A percentile compares a stretch with the other conserved stretches of the same genome.
These are phyloP conservation scores for Cocos nucifera DNA, from an alignment of 176 grass and related monocot genomes.

Conservation along the genomic window DNA sequence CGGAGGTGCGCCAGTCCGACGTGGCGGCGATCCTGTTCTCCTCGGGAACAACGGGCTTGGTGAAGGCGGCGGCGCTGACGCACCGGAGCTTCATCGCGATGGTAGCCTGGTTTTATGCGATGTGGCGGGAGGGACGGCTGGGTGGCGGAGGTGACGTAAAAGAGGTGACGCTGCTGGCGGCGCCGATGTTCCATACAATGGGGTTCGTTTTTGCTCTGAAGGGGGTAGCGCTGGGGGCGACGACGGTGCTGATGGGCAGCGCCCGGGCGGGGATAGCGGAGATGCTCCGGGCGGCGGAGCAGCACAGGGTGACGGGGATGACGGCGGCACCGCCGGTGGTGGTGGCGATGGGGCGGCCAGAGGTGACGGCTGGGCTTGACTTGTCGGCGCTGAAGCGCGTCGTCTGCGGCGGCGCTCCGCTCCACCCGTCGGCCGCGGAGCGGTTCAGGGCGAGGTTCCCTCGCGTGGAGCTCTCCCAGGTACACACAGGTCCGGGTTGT, in stretches of 20 bases:
- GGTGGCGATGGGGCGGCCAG: conserved; percentile 16
- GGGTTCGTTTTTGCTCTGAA: conserved; percentile 20
- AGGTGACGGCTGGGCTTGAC: background rate
- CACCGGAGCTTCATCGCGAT: conserved; percentile 27
- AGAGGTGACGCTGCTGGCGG: conserved; percentile 6
- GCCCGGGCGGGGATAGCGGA: background rate
- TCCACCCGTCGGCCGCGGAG: conserved; percentile 5
- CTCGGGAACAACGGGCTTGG: conserved; percentile 28
- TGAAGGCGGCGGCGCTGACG: conserved; percentile 33
- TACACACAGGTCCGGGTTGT: background rate
- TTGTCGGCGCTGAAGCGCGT: conserved; percentile 18
- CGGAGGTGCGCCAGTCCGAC: conserved; percentile 20
- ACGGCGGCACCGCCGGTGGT: conserved; percentile 25
- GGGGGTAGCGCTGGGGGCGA: conserved; percentile 16
- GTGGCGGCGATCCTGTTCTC: conserved; percentile 27
- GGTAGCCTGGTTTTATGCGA: background rate
- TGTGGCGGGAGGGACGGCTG: background rate
- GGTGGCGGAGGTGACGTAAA: too few relatives aligned
- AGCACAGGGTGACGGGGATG: conserved; percentile 19
- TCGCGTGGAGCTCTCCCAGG: conserved; percentile 24
- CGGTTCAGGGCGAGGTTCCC: conserved; percentile 24
- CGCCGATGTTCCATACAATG: conserved; percentile 29
- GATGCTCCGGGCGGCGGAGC: conserved; percentile 16
- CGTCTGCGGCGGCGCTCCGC: conserved; percentile 18
- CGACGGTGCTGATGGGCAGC: conserved; percentile 8